Evolutionary conservation across 495 filamentous ascomycete genomes (phyloP).

Genomic region (Pyrenopolyporus hunteri): DNA sequence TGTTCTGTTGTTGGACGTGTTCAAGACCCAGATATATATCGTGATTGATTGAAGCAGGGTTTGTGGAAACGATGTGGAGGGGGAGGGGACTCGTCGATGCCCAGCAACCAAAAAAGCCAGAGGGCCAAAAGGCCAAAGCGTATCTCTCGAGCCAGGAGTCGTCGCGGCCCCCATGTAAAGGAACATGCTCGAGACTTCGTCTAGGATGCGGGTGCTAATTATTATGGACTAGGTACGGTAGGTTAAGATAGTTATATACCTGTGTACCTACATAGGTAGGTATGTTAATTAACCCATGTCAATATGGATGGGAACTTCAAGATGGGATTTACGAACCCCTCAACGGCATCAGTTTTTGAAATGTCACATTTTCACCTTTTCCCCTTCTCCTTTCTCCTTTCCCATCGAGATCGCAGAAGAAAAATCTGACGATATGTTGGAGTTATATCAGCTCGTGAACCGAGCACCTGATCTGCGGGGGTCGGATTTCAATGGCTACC

Average conservation of each 20-base stretch:
- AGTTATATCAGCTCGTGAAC: too few species aligned
- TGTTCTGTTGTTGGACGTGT: not conserved
- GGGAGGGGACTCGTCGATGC: conserved; percentile 13
- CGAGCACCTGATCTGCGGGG: too few species aligned
- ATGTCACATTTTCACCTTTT: not conserved
- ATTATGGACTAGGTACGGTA: conserved; percentile 3
- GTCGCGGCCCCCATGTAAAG: conserved; percentile 29
- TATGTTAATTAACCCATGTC: conserved; percentile 28
- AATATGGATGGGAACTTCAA: conserved; percentile 24
- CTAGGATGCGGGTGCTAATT: conserved; percentile 29
- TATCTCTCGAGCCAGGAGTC: conserved; percentile 17
- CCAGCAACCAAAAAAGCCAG: conserved; percentile 38
- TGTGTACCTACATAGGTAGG: too few species aligned
- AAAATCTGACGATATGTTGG: not conserved
- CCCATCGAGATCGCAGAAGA: not conserved
- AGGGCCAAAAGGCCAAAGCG: conserved; percentile 34
- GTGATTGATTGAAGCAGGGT: conserved; percentile 5
- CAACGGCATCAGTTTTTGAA: conserved; percentile 14
- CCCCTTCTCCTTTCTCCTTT: not conserved
- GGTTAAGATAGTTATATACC: too few species aligned
- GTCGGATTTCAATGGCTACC: not conserved
- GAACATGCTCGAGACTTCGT: conserved; percentile 35
- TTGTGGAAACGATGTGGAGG: conserved; percentile 19
- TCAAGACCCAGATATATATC: not conserved
- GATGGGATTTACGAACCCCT: conserved; percentile 13